Evolutionary conservation across 2,329 filamentous ascomycete species (phyloP).

Genomic region (Cladosporium colombiae): DNA sequence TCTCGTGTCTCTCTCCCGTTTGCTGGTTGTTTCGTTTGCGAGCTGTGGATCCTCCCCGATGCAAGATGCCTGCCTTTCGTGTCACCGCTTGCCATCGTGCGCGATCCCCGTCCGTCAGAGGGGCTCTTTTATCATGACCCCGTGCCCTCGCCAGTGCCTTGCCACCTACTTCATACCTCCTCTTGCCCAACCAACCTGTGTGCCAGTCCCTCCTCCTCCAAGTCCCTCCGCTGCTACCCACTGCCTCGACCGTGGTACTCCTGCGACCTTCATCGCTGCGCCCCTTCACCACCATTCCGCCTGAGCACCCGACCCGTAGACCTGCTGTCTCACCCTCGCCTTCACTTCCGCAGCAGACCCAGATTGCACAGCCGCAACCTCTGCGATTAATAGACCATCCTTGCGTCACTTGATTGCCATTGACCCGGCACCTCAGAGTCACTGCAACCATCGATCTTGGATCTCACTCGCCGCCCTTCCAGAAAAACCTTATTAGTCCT

Average conservation of each 20-base stretch:
- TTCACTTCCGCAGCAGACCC: conserved; percentile 18
- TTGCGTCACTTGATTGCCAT: conserved; percentile 19
- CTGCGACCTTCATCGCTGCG: conserved; percentile 13
- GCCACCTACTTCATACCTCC: conserved; percentile 4
- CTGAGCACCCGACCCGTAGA: conserved; percentile 11
- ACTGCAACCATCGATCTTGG: conserved; percentile 17
- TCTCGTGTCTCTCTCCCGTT: conserved; percentile 19
- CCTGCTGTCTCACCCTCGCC: conserved; percentile 17
- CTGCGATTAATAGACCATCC: conserved; percentile 16
- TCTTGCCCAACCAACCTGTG: not conserved
- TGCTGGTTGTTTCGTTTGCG: conserved; percentile 21
- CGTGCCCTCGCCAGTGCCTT: conserved; percentile 12
- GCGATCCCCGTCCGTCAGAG: conserved; percentile 53
- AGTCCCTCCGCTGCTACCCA: not conserved
- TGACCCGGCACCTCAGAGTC: conserved; percentile 12
- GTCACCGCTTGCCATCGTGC: conserved; percentile 9
- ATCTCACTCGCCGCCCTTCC: conserved; percentile 12
- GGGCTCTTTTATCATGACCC: conserved; percentile 8
- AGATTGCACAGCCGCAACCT: conserved; percentile 18
- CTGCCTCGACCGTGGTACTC: conserved; percentile 11
- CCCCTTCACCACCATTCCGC: conserved; percentile 8
- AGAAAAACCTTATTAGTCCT: conserved; percentile 21
- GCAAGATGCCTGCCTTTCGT: conserved; percentile 20
- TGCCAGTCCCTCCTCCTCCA: not conserved
- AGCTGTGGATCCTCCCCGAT: conserved; percentile 17